Percentiles rank a stretch among this genome's conserved stretches.
Evolutionary conservation across 192 early-diverging fungal genomes (phyloP).

Genomic region (Spinellus fusiger): DNA sequence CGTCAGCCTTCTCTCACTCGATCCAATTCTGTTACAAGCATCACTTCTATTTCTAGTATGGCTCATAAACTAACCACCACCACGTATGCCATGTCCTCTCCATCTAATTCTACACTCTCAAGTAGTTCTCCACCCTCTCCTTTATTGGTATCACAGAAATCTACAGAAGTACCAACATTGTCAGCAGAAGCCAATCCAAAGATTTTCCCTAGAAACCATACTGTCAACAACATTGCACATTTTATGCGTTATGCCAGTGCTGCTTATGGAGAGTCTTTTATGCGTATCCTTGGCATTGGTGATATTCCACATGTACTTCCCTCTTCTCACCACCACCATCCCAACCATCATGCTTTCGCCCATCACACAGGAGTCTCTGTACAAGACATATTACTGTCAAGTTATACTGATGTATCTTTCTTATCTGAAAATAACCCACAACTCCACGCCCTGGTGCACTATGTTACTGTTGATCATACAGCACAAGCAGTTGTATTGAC

Average conservation of each 20-base stretch:
- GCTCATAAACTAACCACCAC: constrained; percentile 24
- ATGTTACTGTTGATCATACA: constrained; percentile 80
- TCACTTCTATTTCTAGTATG: constrained; percentile 28
- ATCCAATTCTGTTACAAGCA: constrained; percentile 26
- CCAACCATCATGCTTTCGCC: constrained; percentile 57
- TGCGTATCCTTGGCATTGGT: constrained; percentile 65
- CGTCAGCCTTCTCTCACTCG: constrained; percentile 1
- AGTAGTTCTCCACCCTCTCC: neutral
- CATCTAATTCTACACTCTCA: neutral
- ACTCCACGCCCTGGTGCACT: constrained; percentile 70
- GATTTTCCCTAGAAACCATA: constrained; percentile 47
- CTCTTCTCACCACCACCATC: constrained; percentile 18
- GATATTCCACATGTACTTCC: constrained; percentile 34
- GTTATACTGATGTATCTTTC: constrained; percentile 41
- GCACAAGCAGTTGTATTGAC: constrained; percentile 72
- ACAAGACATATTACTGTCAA: constrained; percentile 68
- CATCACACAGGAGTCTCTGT: constrained; percentile 69
- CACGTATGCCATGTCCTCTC: constrained; percentile 4
- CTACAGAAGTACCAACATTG: neutral
- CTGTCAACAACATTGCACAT: constrained; percentile 61
- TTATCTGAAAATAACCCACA: constrained; percentile 42
- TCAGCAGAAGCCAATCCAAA: too few species aligned
- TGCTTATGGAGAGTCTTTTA: constrained; percentile 67
- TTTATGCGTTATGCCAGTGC: constrained; percentile 67
- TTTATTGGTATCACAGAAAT: neutral